phyloP scores from a whole-genome alignment of 2,329 filamentous ascomycete genomes.

The Phialemonium atrogriseum region DNA sequence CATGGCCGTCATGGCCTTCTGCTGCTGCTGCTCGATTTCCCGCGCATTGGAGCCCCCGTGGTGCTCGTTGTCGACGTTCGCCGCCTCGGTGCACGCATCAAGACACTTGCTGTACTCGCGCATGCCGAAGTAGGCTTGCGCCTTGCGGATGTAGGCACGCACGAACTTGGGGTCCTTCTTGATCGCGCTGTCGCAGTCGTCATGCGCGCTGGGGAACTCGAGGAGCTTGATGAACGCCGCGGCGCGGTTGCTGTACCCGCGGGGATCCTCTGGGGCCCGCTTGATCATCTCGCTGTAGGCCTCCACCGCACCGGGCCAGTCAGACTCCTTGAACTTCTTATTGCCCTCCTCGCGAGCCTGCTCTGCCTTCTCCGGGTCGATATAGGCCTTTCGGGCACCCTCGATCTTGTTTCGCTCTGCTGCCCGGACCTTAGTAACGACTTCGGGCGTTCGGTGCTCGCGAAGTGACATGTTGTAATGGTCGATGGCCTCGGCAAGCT shows the following conservation, averaged over 20 bases:
- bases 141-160: constrained; percentile 92
- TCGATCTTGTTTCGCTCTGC: constrained; percentile 83
- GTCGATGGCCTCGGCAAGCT: constrained; percentile 70
- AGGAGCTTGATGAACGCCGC: constrained; percentile 96
- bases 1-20: constrained; percentile 87
- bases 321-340: constrained; percentile 91
- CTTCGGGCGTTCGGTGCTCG: constrained; percentile 92
- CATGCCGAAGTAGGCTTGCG: constrained; percentile 93
- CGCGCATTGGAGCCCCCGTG: constrained; percentile 68
- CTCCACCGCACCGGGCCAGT: constrained; percentile 91
- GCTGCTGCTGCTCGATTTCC: constrained; percentile 89
- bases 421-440: constrained; percentile 82
- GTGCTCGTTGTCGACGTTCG: constrained; percentile 62
- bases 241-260: constrained; percentile 95
- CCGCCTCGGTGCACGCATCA: constrained; percentile 78
- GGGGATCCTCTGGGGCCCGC: constrained; percentile 83
- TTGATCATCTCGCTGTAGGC: constrained; percentile 97
- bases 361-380: constrained; percentile 87
- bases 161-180: constrained; percentile 89
- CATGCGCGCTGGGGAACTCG: constrained; percentile 85
- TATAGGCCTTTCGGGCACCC: constrained; percentile 67
- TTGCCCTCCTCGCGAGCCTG: constrained; percentile 93
- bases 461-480: constrained; percentile 92
- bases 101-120: constrained; percentile 94
- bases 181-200: constrained; percentile 88